Evolutionary conservation across 1,284 basidiomycete genomes (phyloP).

Genomic region (Bjerkandera adusta): DNA sequence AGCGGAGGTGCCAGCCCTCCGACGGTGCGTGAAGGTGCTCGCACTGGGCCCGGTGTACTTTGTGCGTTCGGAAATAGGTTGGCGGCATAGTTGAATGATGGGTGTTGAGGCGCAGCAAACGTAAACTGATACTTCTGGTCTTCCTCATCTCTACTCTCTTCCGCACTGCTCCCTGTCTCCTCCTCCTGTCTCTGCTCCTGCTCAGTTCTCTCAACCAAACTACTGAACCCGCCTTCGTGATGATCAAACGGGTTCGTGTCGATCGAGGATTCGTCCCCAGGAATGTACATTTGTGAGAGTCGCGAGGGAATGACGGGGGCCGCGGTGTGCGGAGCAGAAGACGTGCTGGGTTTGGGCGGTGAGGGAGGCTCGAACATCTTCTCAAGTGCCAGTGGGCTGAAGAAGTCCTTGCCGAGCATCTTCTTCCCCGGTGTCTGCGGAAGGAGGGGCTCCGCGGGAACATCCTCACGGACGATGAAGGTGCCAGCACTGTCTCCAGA

Average conservation of each 20-base stretch:
- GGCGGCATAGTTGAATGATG: conserved; percentile 36
- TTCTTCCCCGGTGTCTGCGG: conserved; percentile 71
- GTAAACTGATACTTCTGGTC: conserved; percentile 55
- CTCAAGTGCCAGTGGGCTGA: conserved; percentile 82
- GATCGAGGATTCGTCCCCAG: conserved; percentile 13
- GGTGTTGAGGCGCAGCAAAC: conserved; percentile 55
- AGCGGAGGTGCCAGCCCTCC: conserved; percentile 34
- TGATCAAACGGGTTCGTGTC: conserved; percentile 8
- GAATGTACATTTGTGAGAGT: conserved; percentile 31
- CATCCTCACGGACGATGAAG: conserved; percentile 76
- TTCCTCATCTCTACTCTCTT: conserved; percentile 18
- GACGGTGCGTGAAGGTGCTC: conserved; percentile 11
- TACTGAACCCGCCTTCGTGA: too few relatives aligned
- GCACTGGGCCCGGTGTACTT: conserved; percentile 53
- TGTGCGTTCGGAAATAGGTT: conserved; percentile 31
- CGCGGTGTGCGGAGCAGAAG: conserved; percentile 24
- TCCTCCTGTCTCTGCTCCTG: too few relatives aligned
- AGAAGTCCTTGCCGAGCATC: conserved; percentile 72
- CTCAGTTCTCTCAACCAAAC: too few relatives aligned
- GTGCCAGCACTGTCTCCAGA: conserved; percentile 53
- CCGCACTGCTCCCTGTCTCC: conserved; percentile 6
- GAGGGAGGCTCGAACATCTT: conserved; percentile 91
- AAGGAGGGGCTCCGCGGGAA: conserved; percentile 47
- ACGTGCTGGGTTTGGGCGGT: conserved; percentile 34
- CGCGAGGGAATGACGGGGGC: conserved; percentile 36